Evolutionary conservation across 2,329 filamentous ascomycete genomes (phyloP).

Genomic region (Phialophora macrospora): DNA sequence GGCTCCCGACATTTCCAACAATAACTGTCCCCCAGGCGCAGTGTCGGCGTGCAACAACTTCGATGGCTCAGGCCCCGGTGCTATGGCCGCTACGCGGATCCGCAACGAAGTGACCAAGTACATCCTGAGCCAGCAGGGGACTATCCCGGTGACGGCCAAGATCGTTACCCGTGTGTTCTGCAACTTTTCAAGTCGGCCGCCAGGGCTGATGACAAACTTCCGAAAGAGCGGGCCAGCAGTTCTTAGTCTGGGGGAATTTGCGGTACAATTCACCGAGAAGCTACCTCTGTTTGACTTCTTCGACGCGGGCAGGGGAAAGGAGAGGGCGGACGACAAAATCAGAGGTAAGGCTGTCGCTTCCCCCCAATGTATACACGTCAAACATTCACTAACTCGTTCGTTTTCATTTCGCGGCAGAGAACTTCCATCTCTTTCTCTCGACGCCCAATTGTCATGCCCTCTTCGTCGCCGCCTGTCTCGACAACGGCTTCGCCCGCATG

Average conservation of each 20-base stretch:
- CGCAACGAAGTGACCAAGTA: constrained; percentile 35
- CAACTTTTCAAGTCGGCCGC: constrained; percentile 19
- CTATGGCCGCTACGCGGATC: constrained; percentile 32
- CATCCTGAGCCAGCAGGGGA: constrained; percentile 27
- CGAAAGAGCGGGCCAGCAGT: constrained; percentile 7
- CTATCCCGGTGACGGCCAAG: constrained; percentile 28
- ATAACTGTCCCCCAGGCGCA: neutral
- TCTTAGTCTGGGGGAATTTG: constrained; percentile 27
- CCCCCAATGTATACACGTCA: neutral
- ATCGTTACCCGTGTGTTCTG: constrained; percentile 35
- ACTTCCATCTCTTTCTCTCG: constrained; percentile 36
- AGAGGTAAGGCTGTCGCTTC: constrained; percentile 25
- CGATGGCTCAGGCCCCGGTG: constrained; percentile 23
- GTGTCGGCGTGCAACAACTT: constrained; percentile 1
- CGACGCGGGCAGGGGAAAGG: constrained; percentile 37
- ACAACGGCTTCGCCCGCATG: constrained; percentile 38
- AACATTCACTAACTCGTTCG: neutral
- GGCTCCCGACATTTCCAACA: constrained; percentile 10
- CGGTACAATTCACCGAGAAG: constrained; percentile 35
- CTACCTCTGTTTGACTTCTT: constrained; percentile 37
- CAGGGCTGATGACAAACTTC: neutral
- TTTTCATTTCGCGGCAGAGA: constrained; percentile 26
- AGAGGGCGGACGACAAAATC: constrained; percentile 39
- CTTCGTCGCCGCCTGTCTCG: constrained; percentile 36
- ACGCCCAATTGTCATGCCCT: constrained; percentile 37